Percentiles rank a stretch among this genome's conserved stretches.
These are phyloP conservation scores for Apium graveolens DNA, from an alignment of 129 eudicot genomes.

Conservation along the genomic window DNA sequence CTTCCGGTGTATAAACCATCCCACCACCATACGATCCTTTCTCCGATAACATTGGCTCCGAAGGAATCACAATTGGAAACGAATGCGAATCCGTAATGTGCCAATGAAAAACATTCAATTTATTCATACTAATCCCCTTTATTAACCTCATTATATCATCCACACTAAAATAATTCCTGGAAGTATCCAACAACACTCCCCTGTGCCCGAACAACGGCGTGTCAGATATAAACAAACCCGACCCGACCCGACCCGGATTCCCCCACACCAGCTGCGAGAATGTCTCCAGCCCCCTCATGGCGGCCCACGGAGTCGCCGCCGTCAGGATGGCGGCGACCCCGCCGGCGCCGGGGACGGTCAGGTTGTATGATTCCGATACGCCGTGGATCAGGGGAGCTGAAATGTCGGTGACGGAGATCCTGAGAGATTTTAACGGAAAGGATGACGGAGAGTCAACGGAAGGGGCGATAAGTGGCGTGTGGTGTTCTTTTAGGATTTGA, in stretches of 20 bases:
- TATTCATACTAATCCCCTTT: slow-evolving; percentile 7
- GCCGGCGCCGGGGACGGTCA: slow-evolving; percentile 7
- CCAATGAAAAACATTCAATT: slow-evolving; percentile 77
- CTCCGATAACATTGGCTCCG: slow-evolving; percentile 62
- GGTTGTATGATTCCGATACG: slow-evolving; percentile 10
- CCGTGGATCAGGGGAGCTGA: slow-evolving; percentile 4
- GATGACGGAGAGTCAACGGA: background rate
- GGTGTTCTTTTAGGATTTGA: slow-evolving; percentile 7
- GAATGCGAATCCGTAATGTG: slow-evolving; percentile 96
- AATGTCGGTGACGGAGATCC: background rate
- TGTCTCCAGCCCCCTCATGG: slow-evolving; percentile 16
- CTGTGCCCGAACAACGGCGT: slow-evolving; percentile 5
- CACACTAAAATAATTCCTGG: background rate
- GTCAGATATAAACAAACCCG: background rate
- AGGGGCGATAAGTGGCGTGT: background rate
- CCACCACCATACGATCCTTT: slow-evolving; percentile 60
- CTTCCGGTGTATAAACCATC: slow-evolving; percentile 55
- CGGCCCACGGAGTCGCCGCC: slow-evolving; percentile 11
- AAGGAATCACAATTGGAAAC: slow-evolving; percentile 57
- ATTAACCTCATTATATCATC: slow-evolving; percentile 6
- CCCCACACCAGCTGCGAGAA: slow-evolving; percentile 15
- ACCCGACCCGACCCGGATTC: background rate
- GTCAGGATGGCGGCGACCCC: background rate
- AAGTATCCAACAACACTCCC: slow-evolving; percentile 12
- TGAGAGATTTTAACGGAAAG: slow-evolving; percentile 3